Base-by-base conservation (phyloP, 2,329 filamentous ascomycete genomes). In the Cladorrhinum sp. region DNA sequence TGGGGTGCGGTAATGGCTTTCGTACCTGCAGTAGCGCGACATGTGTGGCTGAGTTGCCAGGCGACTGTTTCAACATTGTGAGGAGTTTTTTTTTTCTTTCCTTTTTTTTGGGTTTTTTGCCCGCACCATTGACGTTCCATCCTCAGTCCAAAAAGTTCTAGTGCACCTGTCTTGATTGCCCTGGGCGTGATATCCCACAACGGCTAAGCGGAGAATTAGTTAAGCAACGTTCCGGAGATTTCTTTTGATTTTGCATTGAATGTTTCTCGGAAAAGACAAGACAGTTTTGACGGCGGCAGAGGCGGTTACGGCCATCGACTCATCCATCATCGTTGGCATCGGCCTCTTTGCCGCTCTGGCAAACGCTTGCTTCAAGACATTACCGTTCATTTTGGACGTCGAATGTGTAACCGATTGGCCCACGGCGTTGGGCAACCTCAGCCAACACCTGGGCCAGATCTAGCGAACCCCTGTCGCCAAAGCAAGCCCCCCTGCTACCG, bases 1-100 rank as follows among this genome's bases (percentile, higher is more conserved):
- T 42, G 10, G 46, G 16, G 28, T 46, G 56, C 36, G 36, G 53
- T 33, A 46, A 28, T 23, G 36, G 57, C 57, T 55, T 59, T 46
- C 49, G 67, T 68, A 64, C 67, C 67, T 68, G 67, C 67, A 66
- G 63, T 69, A 69, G 67, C 64, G 63, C 59, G 53, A 49, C 46
- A 56, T 51, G 26, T 21, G 67, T 67, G 67, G 66, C 67, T 67
- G 66, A 64, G 67, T 65, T 64, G 49, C 36, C 20, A 26, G 21
- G 55, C 59, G 51, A 46, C 51, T 21, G 67, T 69, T 69, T 69
- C 66, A 65, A 55, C 49, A 36, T 42, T 46, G 20, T n/a, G 52
- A 23, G 14, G 33, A 26, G 30, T 16, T 18, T 23, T 36, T 39
- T 55, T 50, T 24, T 24, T 16, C 26, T 39, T n/a, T n/a, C n/a